Evolutionary conservation across 1,284 basidiomycete species (phyloP).

Genomic region (Tylopilus orsonianus): DNA sequence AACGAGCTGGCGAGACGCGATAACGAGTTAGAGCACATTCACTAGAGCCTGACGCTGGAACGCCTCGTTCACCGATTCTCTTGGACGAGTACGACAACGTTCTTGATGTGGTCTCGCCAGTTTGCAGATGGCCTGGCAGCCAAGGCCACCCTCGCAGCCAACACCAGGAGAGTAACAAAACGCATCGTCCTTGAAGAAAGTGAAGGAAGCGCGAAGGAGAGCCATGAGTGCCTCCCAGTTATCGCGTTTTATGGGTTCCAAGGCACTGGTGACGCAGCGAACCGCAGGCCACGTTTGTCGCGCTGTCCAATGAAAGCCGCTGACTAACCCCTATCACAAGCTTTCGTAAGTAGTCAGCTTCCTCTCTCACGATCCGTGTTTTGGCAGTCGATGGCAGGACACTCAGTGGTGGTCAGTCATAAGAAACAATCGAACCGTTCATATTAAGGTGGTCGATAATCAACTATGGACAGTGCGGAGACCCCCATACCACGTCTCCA

Average conservation of each 20-base stretch:
- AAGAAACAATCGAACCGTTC: too few relatives aligned
- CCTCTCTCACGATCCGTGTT: too few relatives aligned
- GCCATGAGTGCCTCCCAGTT: neutral
- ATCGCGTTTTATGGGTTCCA: constrained; percentile 13
- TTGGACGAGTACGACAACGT: constrained; percentile 30
- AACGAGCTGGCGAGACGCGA: constrained; percentile 16
- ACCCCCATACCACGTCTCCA: too few relatives aligned
- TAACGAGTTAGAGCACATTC: neutral
- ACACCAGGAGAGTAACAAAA: constrained; percentile 6
- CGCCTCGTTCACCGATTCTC: constrained; percentile 24
- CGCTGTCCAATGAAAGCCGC: too few relatives aligned
- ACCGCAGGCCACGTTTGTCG: too few relatives aligned
- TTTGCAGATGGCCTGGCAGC: constrained; percentile 9
- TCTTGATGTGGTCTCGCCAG: constrained; percentile 27
- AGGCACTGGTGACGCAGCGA: constrained; percentile 4
- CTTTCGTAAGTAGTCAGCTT: too few relatives aligned
- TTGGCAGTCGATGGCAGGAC: too few relatives aligned
- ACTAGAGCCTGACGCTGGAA: neutral
- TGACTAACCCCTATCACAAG: too few relatives aligned
- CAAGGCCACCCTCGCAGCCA: constrained; percentile 3
- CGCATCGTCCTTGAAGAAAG: constrained; percentile 11
- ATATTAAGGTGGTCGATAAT: too few relatives aligned
- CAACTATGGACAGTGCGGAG: too few relatives aligned
- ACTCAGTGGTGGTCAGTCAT: too few relatives aligned
- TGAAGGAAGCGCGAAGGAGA: neutral